Evolutionary conservation across 345 rosid genomes (phyloP), one percentile per base, ranked within the genome.

Genomic region (Dipteronia sinensis): DNA sequence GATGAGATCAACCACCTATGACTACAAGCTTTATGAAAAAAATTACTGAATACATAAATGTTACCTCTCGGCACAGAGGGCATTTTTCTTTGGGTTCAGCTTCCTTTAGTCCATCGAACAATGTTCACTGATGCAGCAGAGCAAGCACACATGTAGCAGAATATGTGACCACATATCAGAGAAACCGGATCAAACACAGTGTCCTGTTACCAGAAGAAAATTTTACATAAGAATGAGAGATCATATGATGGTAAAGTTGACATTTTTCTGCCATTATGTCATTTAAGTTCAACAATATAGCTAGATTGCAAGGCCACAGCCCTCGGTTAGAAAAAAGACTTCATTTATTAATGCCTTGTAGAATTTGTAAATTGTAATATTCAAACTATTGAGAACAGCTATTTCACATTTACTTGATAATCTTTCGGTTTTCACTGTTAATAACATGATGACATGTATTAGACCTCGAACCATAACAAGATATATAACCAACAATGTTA

Each of bases 111-210:
- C 95, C 97, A 82, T 90, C 94, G n/a, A 44, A 95, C 87, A 72
- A 90, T 85, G 22, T 79, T 94, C 65, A 96, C 94, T 6, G 96
- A 88, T 76, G 98, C 98, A 87, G 99, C 95, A 65, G 97, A 90
- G 85, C 97, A 96, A 82, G 98, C 95, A 81, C 99, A 96, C 84
- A 90, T 85, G 81, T 89, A 87, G 90, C 99, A 93, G 85, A 90
- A 93, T 79, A 93, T 96, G 80, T 96, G 99, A 79, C 98, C 98
- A 20, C 98, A 96, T 10, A 91, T 84, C 55, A 96, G 86, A 70
- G 98, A 87, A 73, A 96, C 93, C 23, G 98, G 89, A 86, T 96
- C 97, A 72, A 96, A 96, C 59, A 96, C 97, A 0, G 95, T 90
- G 23, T 96, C 98, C 99, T 93, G 94, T 75, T 71, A 73, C 29